Conservation (phyloP, 768 basidiomycete species). For the Auricularia cornea region DNA sequence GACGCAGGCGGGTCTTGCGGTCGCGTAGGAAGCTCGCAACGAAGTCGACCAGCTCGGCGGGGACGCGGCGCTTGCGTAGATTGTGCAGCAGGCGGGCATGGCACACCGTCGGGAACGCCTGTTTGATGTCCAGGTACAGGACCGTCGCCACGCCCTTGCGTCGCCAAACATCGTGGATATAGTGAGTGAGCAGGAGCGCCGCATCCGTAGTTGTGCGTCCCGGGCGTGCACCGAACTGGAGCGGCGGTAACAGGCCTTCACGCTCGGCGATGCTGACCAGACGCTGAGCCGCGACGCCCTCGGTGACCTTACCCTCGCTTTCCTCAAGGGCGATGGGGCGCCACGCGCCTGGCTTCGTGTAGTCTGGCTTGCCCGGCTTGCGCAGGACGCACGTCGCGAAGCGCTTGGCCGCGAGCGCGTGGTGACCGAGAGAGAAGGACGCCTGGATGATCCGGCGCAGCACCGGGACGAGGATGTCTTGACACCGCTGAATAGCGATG, state of each 20-base stretch:
- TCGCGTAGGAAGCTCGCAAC: background rate
- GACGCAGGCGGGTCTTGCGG: background rate
- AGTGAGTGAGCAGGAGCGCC: constrained; percentile 12
- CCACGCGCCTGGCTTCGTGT: constrained; percentile 26
- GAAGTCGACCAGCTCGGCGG: constrained; percentile 1
- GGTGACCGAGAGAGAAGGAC: too few species aligned
- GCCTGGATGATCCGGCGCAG: too few species aligned
- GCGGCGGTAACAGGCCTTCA: constrained; percentile 25
- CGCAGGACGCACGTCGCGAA: too few species aligned
- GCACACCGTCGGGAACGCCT: too few species aligned
- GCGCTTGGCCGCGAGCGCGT: too few species aligned
- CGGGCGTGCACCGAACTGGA: constrained; percentile 32
- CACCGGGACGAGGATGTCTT: too few species aligned
- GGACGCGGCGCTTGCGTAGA: constrained; percentile 4
- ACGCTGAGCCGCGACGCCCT: constrained; percentile 15
- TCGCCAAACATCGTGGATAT: constrained; percentile 19
- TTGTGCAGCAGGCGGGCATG: too few species aligned
- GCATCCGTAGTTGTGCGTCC: constrained; percentile 32
- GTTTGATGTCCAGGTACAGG: constrained; percentile 35
- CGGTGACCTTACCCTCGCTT: constrained; percentile 23
- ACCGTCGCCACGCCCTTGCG: constrained; percentile 24
- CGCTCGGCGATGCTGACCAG: constrained; percentile 20
- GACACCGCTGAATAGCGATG: background rate
- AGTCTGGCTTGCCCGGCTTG: constrained; percentile 31
- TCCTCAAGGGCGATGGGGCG: constrained; percentile 31